A percentile compares a stretch with the other conserved stretches of the same genome.
Conservation (phyloP, 2,329 filamentous ascomycete species). For the Fusarium sp. region DNA sequence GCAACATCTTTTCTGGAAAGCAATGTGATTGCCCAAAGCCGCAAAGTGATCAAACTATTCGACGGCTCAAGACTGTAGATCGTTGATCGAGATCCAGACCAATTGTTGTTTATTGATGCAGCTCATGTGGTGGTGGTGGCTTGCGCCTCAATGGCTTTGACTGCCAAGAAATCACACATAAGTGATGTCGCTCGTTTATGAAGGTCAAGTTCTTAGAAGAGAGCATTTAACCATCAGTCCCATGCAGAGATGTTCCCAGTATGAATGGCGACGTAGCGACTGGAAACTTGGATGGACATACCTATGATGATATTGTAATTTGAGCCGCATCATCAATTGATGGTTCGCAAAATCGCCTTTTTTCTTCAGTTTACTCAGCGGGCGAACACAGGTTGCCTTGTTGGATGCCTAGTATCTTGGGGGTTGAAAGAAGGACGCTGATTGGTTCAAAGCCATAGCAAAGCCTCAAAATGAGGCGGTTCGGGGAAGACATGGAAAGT, state of each 20-base stretch:
- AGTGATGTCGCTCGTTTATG: not conserved
- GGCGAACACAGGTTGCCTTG: slow-evolving; percentile 38
- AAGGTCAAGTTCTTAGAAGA: not conserved
- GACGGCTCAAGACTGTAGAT: not conserved
- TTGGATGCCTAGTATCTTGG: slow-evolving; percentile 31
- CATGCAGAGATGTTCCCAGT: not conserved
- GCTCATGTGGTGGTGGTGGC: not conserved
- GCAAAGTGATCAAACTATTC: not conserved
- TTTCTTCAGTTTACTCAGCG: slow-evolving; percentile 5
- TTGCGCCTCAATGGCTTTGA: not conserved
- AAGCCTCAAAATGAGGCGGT: slow-evolving; percentile 41
- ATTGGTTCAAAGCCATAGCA: slow-evolving; percentile 26
- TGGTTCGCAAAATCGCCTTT: slow-evolving; percentile 34
- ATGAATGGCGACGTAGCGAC: not conserved
- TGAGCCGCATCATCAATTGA: slow-evolving; percentile 29
- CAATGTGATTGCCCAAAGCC: not conserved
- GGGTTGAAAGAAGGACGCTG: slow-evolving; percentile 35
- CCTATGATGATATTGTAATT: slow-evolving; percentile 4
- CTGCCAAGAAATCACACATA: not conserved
- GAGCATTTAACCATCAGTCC: not conserved
- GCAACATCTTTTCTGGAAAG: not conserved
- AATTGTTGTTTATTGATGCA: not conserved
- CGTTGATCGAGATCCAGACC: not conserved
- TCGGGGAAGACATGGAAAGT: slow-evolving; percentile 19
- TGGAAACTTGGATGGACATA: not conserved